Conservation (phyloP, 2,329 filamentous ascomycete genomes). For the Gliomastix tumulicola region DNA sequence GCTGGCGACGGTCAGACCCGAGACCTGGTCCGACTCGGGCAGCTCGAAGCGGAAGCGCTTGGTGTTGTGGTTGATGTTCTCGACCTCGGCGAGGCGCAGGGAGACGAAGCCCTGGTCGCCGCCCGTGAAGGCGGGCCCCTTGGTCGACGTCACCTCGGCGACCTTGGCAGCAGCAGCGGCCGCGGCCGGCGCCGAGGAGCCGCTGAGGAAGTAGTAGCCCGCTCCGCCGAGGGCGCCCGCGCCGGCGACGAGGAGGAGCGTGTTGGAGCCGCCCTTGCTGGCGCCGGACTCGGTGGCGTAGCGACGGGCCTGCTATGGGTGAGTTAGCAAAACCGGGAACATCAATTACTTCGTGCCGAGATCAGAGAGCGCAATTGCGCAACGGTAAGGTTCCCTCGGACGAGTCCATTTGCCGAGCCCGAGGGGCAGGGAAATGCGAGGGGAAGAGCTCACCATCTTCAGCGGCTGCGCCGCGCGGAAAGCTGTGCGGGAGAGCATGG, state of each 20-base stretch:
- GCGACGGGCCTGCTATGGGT: slow-evolving; percentile 41
- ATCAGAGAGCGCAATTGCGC: not conserved
- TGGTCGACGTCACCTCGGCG: slow-evolving; percentile 33
- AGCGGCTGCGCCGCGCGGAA: slow-evolving; percentile 60
- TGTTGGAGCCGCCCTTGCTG: slow-evolving; percentile 50
- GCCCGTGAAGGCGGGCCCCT: slow-evolving; percentile 64
- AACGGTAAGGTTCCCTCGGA: slow-evolving; percentile 30
- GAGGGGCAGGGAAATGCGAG: too few species aligned
- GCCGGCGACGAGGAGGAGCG: slow-evolving; percentile 53
- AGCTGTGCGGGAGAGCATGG: slow-evolving; percentile 37
- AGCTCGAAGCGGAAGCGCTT: slow-evolving; percentile 88
- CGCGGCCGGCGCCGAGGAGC: slow-evolving; percentile 46
- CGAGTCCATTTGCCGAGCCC: too few species aligned
- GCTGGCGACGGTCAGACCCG: slow-evolving; percentile 75
- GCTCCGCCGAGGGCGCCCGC: slow-evolving; percentile 52
- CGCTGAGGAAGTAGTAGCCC: slow-evolving; percentile 49
- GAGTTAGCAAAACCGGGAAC: slow-evolving; percentile 8
- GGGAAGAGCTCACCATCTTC: slow-evolving; percentile 46
- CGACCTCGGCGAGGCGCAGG: slow-evolving; percentile 70
- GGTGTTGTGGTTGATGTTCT: slow-evolving; percentile 86
- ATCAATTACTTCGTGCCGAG: not conserved
- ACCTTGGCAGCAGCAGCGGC: slow-evolving; percentile 35
- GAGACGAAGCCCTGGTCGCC: slow-evolving; percentile 86
- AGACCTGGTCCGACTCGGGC: slow-evolving; percentile 75
- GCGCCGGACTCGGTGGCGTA: slow-evolving; percentile 61